Percentiles rank a stretch among this genome's conserved stretches.
Evolutionary conservation across 148 eudicot genomes (phyloP).

Genomic region (Beta vulgaris): DNA sequence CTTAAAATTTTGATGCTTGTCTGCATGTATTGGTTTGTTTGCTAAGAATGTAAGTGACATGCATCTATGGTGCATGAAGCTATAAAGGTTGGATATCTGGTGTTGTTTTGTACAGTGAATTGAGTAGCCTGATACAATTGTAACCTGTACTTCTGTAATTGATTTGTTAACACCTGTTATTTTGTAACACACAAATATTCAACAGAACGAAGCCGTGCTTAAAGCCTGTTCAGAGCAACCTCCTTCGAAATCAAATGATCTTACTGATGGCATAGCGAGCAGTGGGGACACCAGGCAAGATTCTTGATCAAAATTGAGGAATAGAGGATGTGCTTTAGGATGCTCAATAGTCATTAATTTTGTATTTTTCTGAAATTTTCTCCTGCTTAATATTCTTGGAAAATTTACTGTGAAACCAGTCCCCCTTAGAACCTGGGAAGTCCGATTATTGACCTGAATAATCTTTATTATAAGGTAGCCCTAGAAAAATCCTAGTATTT

Average conservation of each 20-base stretch:
- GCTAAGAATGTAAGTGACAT: not conserved
- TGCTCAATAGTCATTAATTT: constrained; percentile 11
- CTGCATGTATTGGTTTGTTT: not conserved
- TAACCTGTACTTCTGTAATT: not conserved
- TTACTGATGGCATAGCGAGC: constrained; percentile 20
- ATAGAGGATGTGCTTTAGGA: constrained; percentile 11
- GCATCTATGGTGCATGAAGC: not conserved
- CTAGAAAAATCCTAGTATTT: not conserved
- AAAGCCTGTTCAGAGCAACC: constrained; percentile 63
- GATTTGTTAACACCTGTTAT: not conserved
- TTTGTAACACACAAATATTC: not conserved
- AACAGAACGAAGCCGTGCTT: constrained; percentile 72
- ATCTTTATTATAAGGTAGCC: constrained; percentile 15
- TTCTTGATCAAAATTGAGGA: constrained; percentile 19
- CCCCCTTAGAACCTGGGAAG: not conserved
- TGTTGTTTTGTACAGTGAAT: not conserved
- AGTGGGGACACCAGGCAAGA: constrained; percentile 30
- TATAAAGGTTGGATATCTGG: not conserved
- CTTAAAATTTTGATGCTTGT: not conserved
- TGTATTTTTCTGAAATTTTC: constrained; percentile 15
- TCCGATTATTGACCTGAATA: constrained; percentile 10
- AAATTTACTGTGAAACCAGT: constrained; percentile 5
- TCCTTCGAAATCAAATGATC: constrained; percentile 26
- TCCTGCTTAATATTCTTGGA: constrained; percentile 10
- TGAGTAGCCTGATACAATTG: not conserved